These are phyloP conservation scores for Paramecium pentaurelia DNA, from an alignment of 73 alveolate genomes.

Conservation along the genomic window DNA sequence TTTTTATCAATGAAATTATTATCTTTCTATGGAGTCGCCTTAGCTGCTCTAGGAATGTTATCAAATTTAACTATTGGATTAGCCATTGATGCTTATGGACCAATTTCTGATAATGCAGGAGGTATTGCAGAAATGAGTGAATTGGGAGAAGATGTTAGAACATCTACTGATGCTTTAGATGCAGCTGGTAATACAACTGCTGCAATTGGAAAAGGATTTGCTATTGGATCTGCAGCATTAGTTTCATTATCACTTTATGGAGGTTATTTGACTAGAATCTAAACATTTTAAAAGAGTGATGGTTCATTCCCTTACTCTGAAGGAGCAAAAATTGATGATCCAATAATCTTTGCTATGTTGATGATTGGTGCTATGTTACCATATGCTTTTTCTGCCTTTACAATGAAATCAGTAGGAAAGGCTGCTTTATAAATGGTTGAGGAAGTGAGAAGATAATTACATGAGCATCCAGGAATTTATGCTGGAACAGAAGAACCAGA, in stretches of 20 bases:
- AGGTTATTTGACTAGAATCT: constrained; percentile 70
- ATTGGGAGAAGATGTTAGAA: constrained; percentile 84
- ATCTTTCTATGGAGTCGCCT: constrained; percentile 92
- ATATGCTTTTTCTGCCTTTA: constrained; percentile 90
- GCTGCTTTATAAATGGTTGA: constrained; percentile 95
- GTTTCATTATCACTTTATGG: constrained; percentile 94
- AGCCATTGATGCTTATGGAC: constrained; percentile 95
- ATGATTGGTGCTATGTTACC: constrained; percentile 94
- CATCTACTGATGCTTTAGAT: constrained; percentile 93
- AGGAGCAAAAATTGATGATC: constrained; percentile 45
- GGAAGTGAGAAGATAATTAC: constrained; percentile 85
- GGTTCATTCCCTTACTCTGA: background rate
- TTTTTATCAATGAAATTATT: constrained; percentile 74
- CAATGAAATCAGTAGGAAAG: constrained; percentile 96
- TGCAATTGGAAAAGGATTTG: constrained; percentile 98
- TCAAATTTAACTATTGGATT: constrained; percentile 88
- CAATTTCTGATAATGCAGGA: constrained; percentile 98
- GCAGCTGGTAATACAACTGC: constrained; percentile 98
- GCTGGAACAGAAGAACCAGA: constrained; percentile 78
- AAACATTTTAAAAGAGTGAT: background rate
- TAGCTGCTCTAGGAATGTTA: constrained; percentile 98
- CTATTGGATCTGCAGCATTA: constrained; percentile 97
- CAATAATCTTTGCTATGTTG: constrained; percentile 76
- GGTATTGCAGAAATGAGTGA: constrained; percentile 98
- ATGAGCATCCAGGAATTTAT: constrained; percentile 63